Conservation (phyloP, 148 eudicot species). For the Pouteria glomerata region DNA sequence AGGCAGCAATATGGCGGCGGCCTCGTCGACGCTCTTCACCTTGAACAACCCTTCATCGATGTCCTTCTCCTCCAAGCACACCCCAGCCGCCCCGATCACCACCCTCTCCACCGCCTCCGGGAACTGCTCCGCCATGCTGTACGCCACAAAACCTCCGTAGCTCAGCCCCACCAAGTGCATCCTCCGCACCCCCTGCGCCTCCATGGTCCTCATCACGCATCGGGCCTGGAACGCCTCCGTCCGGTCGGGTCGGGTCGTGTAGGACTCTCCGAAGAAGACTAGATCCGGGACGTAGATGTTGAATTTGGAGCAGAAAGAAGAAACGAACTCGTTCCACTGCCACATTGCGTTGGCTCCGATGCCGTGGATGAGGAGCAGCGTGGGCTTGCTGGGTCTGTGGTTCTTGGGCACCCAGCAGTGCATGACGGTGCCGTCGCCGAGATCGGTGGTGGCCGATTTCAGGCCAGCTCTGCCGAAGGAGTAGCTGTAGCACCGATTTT, state of each 20-base stretch:
- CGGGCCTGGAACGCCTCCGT: constrained; percentile 31
- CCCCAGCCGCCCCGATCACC: constrained; percentile 26
- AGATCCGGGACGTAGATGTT: constrained; percentile 36
- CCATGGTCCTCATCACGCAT: constrained; percentile 25
- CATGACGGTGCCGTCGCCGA: constrained; percentile 30
- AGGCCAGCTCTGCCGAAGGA: constrained; percentile 28
- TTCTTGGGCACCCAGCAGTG: constrained; percentile 35
- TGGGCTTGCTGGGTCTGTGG: constrained; percentile 20
- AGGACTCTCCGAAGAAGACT: constrained; percentile 31
- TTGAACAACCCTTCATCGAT: constrained; percentile 30
- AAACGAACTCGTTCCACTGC: constrained; percentile 30
- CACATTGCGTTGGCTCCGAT: constrained; percentile 45
- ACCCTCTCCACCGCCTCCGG: constrained; percentile 29
- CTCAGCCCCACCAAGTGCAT: constrained; percentile 31
- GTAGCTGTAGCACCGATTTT: constrained; percentile 12
- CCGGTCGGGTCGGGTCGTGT: constrained; percentile 28
- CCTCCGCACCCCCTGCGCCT: constrained; percentile 13
- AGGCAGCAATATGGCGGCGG: constrained; percentile 21
- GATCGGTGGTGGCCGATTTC: constrained; percentile 20
- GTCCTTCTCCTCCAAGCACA: constrained; percentile 34
- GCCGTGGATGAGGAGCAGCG: constrained; percentile 29
- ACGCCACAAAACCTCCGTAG: constrained; percentile 40
- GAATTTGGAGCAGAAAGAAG: constrained; percentile 18
- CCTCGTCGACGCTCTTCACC: constrained; percentile 31
- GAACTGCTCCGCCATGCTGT: constrained; percentile 32